A percentile compares a stretch with the other conserved stretches of the same genome.
Conservation (phyloP, 1,139 yeast species). For the Saccharomyces hybrid region DNA sequence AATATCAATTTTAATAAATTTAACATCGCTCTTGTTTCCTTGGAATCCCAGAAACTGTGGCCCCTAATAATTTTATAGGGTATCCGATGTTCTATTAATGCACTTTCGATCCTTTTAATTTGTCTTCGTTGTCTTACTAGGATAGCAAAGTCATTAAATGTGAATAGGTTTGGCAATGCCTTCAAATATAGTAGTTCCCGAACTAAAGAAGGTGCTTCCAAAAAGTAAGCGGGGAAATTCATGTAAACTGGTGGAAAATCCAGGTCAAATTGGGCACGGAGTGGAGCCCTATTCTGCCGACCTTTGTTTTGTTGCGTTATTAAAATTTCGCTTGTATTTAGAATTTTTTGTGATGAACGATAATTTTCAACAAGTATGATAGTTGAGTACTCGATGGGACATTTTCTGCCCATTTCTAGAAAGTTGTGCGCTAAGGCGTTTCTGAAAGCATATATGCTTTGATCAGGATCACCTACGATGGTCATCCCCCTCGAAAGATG, state of each 20-base stretch:
- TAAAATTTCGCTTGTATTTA: constrained; percentile 55
- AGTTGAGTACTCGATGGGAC: constrained; percentile 32
- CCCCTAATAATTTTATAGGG: constrained; percentile 69
- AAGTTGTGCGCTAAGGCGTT: constrained; percentile 72
- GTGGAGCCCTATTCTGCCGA: constrained; percentile 32
- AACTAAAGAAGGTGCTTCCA: constrained; percentile 55
- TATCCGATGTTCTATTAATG: constrained; percentile 44
- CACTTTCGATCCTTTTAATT: constrained; percentile 54
- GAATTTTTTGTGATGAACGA: constrained; percentile 64
- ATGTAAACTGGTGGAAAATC: constrained; percentile 46
- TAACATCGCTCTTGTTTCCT: constrained; percentile 55
- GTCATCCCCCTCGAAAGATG: constrained; percentile 48
- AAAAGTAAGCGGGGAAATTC: constrained; percentile 34
- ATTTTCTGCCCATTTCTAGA: constrained; percentile 45
- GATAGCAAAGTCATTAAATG: constrained; percentile 57
- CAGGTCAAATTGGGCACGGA: constrained; percentile 40
- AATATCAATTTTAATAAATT: constrained; percentile 57
- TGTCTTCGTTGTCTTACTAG: constrained; percentile 57
- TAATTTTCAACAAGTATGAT: constrained; percentile 62
- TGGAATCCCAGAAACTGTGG: constrained; percentile 68
- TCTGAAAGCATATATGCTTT: constrained; percentile 83
- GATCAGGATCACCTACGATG: constrained; percentile 95
- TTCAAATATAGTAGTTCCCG: constrained; percentile 44
- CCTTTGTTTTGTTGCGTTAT: constrained; percentile 56
- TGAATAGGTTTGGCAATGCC: constrained; percentile 36